Base-by-base conservation (phyloP, 2,329 filamentous ascomycete species). In the Diplodia corticola region DNA sequence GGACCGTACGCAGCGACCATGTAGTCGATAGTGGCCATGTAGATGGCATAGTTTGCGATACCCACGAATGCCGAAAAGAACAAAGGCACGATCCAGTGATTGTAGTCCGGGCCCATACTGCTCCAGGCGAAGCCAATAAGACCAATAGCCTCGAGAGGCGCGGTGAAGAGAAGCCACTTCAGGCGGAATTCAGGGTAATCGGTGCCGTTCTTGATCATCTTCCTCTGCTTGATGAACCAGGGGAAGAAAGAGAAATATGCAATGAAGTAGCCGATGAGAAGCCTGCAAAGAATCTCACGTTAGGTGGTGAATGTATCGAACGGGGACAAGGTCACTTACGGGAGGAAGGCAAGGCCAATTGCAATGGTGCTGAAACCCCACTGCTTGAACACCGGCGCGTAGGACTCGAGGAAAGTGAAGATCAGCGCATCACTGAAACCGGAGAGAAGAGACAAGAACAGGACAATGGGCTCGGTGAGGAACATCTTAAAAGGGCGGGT, bases 21-120 rank as follows among this genome's bases (percentile, higher is more conserved):
- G 78, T 92, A 92, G 76, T 92, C 88, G 69, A 91, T 90, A 1
- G 89, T 91, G 1, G 89, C 88, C 86, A 91, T 90, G 78, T 91
- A 91, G 67, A 91, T 91, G 37, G 85, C 80, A 67, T 89, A 90
- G 72, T 92, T 92, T 65, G 89, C 89, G 61, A 92, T 88, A 24
- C 89, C 90, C 60, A 92, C 87, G 51, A 91, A 80, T 17, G 82
- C 82, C 1, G 84, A 83, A 69, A 89, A 91, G 54, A 91, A 78
- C 80, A 89, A 85, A 2, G 88, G 87, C 0, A 83, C 87, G 24
- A 91, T 86, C 89, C 90, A 92, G 69, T 87, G 86, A n/a, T 73
- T 73, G 49, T 76, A 70, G 0, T 80, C 76, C 0, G 88, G 88
- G 0, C 88, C 88, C 28, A 87, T 83, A 0, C 85, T 86, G 0